Evolutionary conservation across 331 rosid species (phyloP).

Genomic region (Acacia pycnantha): DNA sequence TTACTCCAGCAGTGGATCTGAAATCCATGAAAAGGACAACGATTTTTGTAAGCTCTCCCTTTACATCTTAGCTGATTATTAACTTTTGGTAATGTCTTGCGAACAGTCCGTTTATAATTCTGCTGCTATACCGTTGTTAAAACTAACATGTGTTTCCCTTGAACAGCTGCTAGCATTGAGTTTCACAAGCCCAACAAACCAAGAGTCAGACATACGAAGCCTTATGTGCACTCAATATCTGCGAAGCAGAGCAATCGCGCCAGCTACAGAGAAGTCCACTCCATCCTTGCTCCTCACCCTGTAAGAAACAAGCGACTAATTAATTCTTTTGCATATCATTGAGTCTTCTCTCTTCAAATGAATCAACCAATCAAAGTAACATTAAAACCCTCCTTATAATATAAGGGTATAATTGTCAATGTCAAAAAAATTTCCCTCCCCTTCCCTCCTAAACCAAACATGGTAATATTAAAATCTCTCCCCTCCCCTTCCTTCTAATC

Average conservation of each 20-base stretch:
- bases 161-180: constrained; percentile 49
- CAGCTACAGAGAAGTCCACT: constrained; percentile 51
- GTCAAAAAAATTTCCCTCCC: too few species aligned
- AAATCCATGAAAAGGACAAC: constrained; percentile 53
- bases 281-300: constrained; percentile 43
- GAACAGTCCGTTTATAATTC: neutral
- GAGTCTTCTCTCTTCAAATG: neutral
- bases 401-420: too few species aligned
- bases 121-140: neutral
- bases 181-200: constrained; percentile 50
- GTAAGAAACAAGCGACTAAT: constrained; percentile 33
- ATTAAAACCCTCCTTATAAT: too few species aligned
- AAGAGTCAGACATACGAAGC: constrained; percentile 47
- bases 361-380: too few species aligned
- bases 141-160: neutral
- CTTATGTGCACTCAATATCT: constrained; percentile 39
- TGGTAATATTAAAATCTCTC: too few species aligned
- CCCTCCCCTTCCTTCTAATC: too few species aligned
- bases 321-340: neutral
- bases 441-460: too few species aligned
- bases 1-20: constrained; percentile 60
- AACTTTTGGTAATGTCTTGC: neutral
- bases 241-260: constrained; percentile 43
- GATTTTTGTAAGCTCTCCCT: constrained; percentile 46
- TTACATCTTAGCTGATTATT: neutral